A percentile compares a stretch with the other conserved stretches of the same genome.
phyloP scores from a whole-genome alignment of 495 filamentous ascomycete species.

The Elaphomyces granulatus region DNA sequence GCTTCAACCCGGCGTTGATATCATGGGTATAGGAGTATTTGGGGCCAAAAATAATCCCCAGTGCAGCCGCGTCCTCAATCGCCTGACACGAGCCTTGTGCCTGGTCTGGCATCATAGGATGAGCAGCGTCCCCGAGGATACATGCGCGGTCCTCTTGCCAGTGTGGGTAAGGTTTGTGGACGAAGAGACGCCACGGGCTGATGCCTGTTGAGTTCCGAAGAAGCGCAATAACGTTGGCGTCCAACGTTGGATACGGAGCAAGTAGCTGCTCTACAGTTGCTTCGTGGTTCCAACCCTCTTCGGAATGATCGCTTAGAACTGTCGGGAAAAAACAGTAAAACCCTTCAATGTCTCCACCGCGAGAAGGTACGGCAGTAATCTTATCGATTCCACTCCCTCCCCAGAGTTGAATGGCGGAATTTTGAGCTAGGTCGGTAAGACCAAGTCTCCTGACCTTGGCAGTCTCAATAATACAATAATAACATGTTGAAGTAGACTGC shows the following conservation, averaged over 20 bases:
- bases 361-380: constrained; percentile 36
- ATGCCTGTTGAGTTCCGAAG: constrained; percentile 30
- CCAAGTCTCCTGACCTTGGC: constrained; percentile 29
- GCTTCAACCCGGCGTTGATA: constrained; percentile 20
- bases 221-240: constrained; percentile 26
- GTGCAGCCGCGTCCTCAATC: constrained; percentile 35
- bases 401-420: constrained; percentile 36
- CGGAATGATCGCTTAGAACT: constrained; percentile 25
- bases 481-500: constrained; percentile 31
- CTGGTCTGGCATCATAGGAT: constrained; percentile 39
- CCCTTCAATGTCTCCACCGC: constrained; percentile 30
- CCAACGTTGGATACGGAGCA: constrained; percentile 30
- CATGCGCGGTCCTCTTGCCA: constrained; percentile 20
- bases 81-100: constrained; percentile 38
- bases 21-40: constrained; percentile 28
- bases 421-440: constrained; percentile 27
- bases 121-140: constrained; percentile 26
- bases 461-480: constrained; percentile 31
- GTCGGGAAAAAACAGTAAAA: constrained; percentile 39
- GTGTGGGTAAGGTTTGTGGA: constrained; percentile 33
- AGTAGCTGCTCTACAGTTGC: constrained; percentile 28
- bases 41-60: constrained; percentile 34
- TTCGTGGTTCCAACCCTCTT: constrained; percentile 28
- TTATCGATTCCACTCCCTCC: constrained; percentile 35
- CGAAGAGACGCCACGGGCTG: constrained; percentile 35